Evolutionary conservation across 148 eudicot species (phyloP), one percentile per base, ranked within the genome.

Genomic region (Vaccinium corymbosum): DNA sequence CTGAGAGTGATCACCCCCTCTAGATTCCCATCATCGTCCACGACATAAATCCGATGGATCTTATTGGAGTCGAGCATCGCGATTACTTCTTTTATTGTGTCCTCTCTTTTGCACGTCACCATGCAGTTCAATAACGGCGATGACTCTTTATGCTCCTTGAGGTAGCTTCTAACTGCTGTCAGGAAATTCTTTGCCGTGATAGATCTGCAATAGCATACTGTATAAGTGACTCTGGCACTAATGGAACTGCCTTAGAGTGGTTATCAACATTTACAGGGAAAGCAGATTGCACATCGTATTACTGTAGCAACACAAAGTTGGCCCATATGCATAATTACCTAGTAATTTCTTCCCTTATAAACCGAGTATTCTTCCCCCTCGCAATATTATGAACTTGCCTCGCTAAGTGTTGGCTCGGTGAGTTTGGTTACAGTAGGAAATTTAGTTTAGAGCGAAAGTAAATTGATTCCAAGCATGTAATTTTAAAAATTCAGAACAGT

Each of bases 141-240:
- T 0, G 88, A 88, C 81, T 88, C 92, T 0, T 85, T 83, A 61
- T 88, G 93, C 85, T 89, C 92, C 76, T 88, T 94, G 52, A 90
- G 90, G 82, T 94, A 92, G 82, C 90, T 90, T 85, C 86, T 92
- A 16, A 95, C 93, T 19, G 97, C 94, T 25, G 90, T 84, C 83
- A 96, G 87, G 92, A 96, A 96, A 87, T 92, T 95, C 88, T 93
- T 94, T 20, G 94, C 95, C 3, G 99, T 93, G 88, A 96, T 94
- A 15, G 99, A 93, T 89, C 98, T 95, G 94, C 62, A 87, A 29
- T 76, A 62, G 76, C 20, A 88, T 50, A 51, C 12, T 20, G 6
- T 15, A 17, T 27, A 81, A 81, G 48, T 64, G 20, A 68, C 7
- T 27, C 20, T 7, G 71, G 48, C 22, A 16, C 51, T 10, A 17